phyloP scores from a whole-genome alignment of 768 basidiomycete species.

The Xerocomus spinulosus region DNA sequence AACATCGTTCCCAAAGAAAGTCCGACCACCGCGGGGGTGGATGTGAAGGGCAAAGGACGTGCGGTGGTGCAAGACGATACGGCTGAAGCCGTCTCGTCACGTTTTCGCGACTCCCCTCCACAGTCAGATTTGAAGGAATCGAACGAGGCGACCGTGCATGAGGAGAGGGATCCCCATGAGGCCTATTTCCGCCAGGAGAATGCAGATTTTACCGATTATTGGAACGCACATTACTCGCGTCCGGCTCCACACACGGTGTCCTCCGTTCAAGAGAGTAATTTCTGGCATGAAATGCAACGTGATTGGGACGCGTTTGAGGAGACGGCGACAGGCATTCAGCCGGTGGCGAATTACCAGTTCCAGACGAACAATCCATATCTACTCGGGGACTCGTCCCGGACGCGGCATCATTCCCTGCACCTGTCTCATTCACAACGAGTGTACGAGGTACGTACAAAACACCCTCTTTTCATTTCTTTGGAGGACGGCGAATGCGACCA shows the following conservation, averaged over 20 bases:
- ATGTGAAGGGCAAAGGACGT: constrained; percentile 67
- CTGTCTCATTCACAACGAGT: constrained; percentile 24
- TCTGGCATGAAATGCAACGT: constrained; percentile 65
- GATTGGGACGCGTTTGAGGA: constrained; percentile 85
- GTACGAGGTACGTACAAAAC: constrained; percentile 37
- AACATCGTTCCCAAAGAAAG: constrained; percentile 58
- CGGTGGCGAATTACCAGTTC: constrained; percentile 61
- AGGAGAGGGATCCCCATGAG: constrained; percentile 46
- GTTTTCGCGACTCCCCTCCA: constrained; percentile 3
- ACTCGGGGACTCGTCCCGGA: constrained; percentile 49
- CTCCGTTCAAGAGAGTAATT: constrained; percentile 25
- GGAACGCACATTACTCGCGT: constrained; percentile 41
- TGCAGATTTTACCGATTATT: constrained; percentile 58
- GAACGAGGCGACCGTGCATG: constrained; percentile 16
- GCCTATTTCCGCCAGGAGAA: constrained; percentile 72
- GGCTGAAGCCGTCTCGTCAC: constrained; percentile 8
- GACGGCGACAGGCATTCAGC: constrained; percentile 57
- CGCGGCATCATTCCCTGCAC: constrained; percentile 44
- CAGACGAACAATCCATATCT: constrained; percentile 77
- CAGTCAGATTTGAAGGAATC: constrained; percentile 20
- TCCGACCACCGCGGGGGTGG: constrained; percentile 19
- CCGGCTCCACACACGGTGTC: constrained; percentile 7
- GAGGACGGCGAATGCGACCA: constrained; percentile 10
- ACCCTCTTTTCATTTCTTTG: constrained; percentile 9
- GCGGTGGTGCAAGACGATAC: constrained; percentile 26